These are phyloP conservation scores for Agmasoma carcini DNA, from an alignment of 371 early-diverging fungal species.

Conservation along the genomic window DNA sequence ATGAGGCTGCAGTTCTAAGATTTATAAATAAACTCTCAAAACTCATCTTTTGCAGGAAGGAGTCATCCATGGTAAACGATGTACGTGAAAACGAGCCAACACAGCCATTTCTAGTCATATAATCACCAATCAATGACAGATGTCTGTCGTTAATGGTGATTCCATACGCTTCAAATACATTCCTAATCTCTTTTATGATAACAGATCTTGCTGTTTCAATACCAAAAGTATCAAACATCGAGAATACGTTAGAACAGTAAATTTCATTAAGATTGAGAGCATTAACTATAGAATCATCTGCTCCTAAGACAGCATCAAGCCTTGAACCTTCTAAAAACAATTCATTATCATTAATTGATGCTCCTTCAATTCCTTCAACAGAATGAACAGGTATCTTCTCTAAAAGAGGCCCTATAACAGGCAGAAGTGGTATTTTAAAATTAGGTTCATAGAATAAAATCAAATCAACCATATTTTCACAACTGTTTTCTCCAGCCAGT, in stretches of 20 bases:
- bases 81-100: constrained; percentile 31
- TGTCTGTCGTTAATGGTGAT: constrained; percentile 86
- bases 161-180: constrained; percentile 89
- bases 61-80: constrained; percentile 23
- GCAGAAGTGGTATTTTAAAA: constrained; percentile 27
- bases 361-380: constrained; percentile 14
- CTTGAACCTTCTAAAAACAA: constrained; percentile 35
- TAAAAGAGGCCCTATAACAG: constrained; percentile 28
- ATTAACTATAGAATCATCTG: constrained; percentile 69
- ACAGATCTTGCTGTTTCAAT: constrained; percentile 89
- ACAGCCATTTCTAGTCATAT: constrained; percentile 60
- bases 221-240: constrained; percentile 76
- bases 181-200: constrained; percentile 78
- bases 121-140: constrained; percentile 86
- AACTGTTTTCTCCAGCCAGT: neutral
- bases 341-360: neutral
- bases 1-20: constrained; percentile 24
- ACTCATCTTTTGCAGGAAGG: constrained; percentile 43
- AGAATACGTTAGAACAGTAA: constrained; percentile 79
- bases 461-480: constrained; percentile 17
- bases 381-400: constrained; percentile 26
- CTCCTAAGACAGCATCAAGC: constrained; percentile 8
- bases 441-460: constrained; percentile 34
- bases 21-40: constrained; percentile 44
- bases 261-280: constrained; percentile 54